phyloP scores from a whole-genome alignment of 495 filamentous ascomycete species.

The Trichoderma gamsii region DNA sequence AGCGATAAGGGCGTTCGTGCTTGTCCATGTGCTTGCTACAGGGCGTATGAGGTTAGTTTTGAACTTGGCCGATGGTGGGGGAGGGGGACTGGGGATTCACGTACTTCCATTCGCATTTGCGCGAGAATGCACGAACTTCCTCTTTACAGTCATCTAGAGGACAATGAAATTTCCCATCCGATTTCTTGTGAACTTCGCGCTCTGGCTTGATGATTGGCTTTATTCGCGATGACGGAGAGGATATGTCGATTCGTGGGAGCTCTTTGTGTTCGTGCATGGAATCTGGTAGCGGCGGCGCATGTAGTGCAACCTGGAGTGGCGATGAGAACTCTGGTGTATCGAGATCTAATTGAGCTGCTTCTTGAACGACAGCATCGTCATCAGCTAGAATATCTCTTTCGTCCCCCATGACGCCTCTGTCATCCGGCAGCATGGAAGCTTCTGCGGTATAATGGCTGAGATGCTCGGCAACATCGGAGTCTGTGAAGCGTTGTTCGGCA shows the following conservation, averaged over 20 bases:
- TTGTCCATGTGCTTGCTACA: conserved; percentile 94
- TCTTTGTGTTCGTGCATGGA: conserved; percentile 21
- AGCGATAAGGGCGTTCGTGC: conserved; percentile 87
- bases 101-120: conserved; percentile 92
- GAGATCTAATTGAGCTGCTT: conserved; percentile 14
- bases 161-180: conserved; percentile 65
- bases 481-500: conserved; percentile 18
- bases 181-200: conserved; percentile 48
- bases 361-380: conserved; percentile 8
- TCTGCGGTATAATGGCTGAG: conserved; percentile 16
- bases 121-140: conserved; percentile 55
- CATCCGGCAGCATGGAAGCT: conserved; percentile 4
- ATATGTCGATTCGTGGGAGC: conserved; percentile 21
- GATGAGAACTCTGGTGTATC: conserved; percentile 13
- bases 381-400: conserved; percentile 17
- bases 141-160: conserved; percentile 53
- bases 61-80: no score
- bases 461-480: conserved; percentile 22
- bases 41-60: conserved; percentile 18
- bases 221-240: conserved; percentile 31
- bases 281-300: conserved; percentile 9
- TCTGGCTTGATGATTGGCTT: conserved; percentile 46
- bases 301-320: conserved; percentile 10
- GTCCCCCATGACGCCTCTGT: conserved; percentile 16
- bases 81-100: conserved; percentile 29